Evolutionary conservation across 2,329 filamentous ascomycete species (phyloP).

Genomic region (Ophiostoma piceae): DNA sequence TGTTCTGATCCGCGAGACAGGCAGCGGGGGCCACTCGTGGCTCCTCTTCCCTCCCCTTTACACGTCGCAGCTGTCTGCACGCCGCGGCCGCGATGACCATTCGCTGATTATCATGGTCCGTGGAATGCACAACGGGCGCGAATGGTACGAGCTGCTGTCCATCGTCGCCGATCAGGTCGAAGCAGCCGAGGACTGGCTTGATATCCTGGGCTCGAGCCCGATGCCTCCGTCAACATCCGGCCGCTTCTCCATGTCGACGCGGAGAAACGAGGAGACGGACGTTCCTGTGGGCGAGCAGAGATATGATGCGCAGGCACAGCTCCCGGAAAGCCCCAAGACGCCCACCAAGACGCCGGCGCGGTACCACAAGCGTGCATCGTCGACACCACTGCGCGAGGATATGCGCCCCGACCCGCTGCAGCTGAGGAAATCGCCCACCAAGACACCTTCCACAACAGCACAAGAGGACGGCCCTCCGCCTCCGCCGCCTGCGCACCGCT

Average conservation of each 20-base stretch:
- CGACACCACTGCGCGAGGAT: slow-evolving; percentile 36
- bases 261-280: slow-evolving; percentile 30
- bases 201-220: slow-evolving; percentile 61
- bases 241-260: slow-evolving; percentile 25
- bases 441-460: slow-evolving; percentile 24
- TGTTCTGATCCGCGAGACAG: slow-evolving; percentile 88
- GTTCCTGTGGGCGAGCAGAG: slow-evolving; percentile 40
- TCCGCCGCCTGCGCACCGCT: slow-evolving; percentile 51
- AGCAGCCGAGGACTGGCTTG: slow-evolving; percentile 78
- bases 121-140: slow-evolving; percentile 48
- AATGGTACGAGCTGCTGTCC: slow-evolving; percentile 83
- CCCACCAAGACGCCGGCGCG: slow-evolving; percentile 29
- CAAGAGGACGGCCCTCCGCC: slow-evolving; percentile 34
- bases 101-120: slow-evolving; percentile 85
- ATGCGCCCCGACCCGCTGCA: slow-evolving; percentile 38
- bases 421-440: slow-evolving; percentile 33
- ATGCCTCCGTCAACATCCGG: slow-evolving; percentile 27
- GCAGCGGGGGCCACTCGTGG: slow-evolving; percentile 63
- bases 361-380: slow-evolving; percentile 33
- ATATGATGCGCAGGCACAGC: slow-evolving; percentile 19
- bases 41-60: slow-evolving; percentile 88
- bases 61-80: slow-evolving; percentile 67
- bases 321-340: slow-evolving; percentile 12
- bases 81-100: slow-evolving; percentile 62
- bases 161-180: slow-evolving; percentile 71